Conservation (phyloP, 2,329 filamentous ascomycete genomes). For the Fusarium virguliforme region DNA sequence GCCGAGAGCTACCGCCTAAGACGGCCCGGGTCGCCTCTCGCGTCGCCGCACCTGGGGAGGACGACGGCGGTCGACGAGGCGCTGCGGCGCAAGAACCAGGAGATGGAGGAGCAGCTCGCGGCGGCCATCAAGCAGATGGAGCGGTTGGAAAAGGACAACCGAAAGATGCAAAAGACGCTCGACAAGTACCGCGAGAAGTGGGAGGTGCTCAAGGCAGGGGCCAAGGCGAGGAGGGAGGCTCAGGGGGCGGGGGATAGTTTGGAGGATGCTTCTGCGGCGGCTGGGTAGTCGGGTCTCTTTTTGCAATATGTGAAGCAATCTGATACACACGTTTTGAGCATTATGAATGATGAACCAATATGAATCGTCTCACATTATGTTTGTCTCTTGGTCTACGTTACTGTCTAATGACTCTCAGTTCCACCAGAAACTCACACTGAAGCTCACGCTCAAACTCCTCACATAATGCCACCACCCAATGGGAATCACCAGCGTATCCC, state of each 20-base stretch:
- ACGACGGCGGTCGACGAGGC: constrained; percentile 55
- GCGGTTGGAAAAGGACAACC: constrained; percentile 75
- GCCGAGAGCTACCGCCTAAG: constrained; percentile 84
- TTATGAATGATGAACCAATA: constrained; percentile 14
- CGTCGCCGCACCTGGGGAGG: constrained; percentile 50
- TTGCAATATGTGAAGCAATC: constrained; percentile 3
- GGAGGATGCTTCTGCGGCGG: constrained; percentile 53
- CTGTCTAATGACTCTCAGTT: constrained; percentile 60
- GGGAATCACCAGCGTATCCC: constrained; percentile 91
- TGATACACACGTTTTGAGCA: constrained; percentile 29
- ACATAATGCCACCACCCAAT: constrained; percentile 99
- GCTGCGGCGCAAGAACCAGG: constrained; percentile 68
- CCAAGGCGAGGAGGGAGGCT: constrained; percentile 68
- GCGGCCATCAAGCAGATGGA: constrained; percentile 74
- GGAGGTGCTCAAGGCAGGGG: constrained; percentile 74
- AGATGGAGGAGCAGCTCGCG: constrained; percentile 78
- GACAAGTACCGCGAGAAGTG: constrained; percentile 74
- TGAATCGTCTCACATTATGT: neutral
- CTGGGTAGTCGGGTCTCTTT: constrained; percentile 32
- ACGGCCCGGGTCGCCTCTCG: constrained; percentile 69
- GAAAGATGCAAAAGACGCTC: constrained; percentile 70
- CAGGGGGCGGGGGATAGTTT: constrained; percentile 56
- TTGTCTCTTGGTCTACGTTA: neutral
- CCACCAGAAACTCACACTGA: constrained; percentile 99
- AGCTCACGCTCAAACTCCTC: constrained; percentile 85